A percentile compares a stretch with the other conserved stretches of the same genome.
Conservation (phyloP, 2,329 filamentous ascomycete genomes). For the Volutella citrinella region DNA sequence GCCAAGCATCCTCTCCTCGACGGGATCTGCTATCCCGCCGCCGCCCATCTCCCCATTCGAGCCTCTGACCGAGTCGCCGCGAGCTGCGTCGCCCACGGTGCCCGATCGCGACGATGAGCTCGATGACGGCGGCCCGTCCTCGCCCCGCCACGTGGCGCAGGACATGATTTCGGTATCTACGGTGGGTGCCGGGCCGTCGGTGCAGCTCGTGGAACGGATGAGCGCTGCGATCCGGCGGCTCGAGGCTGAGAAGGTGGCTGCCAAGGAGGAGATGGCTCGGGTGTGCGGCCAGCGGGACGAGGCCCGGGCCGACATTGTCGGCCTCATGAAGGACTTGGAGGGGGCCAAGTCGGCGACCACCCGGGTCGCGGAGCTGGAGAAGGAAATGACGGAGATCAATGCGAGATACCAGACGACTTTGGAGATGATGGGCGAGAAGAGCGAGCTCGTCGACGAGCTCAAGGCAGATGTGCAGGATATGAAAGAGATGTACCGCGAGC, state of each 20-base stretch:
- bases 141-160: constrained; percentile 68
- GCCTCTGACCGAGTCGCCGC: constrained; percentile 30
- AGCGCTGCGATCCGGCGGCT: constrained; percentile 86
- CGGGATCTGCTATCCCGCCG: constrained; percentile 33
- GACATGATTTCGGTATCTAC: constrained; percentile 90
- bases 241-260: constrained; percentile 86
- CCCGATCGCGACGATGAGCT: constrained; percentile 53
- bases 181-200: constrained; percentile 83
- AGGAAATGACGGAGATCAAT: constrained; percentile 65
- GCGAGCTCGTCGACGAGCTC: constrained; percentile 89
- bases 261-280: constrained; percentile 79
- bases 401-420: constrained; percentile 84
- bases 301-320: constrained; percentile 85
- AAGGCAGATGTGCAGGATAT: constrained; percentile 85
- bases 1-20: constrained; percentile 37
- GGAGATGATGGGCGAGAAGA: constrained; percentile 96
- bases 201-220: constrained; percentile 95
- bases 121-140: constrained; percentile 46
- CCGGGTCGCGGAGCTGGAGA: constrained; percentile 63
- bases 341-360: constrained; percentile 58
- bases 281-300: constrained; percentile 87
- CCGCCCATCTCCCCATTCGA: constrained; percentile 50
- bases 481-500: constrained; percentile 92
- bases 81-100: constrained; percentile 38
- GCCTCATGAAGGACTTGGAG: constrained; percentile 83